Conservation (phyloP, 2,329 filamentous ascomycete genomes). For the Leptographium wingfieldii region DNA sequence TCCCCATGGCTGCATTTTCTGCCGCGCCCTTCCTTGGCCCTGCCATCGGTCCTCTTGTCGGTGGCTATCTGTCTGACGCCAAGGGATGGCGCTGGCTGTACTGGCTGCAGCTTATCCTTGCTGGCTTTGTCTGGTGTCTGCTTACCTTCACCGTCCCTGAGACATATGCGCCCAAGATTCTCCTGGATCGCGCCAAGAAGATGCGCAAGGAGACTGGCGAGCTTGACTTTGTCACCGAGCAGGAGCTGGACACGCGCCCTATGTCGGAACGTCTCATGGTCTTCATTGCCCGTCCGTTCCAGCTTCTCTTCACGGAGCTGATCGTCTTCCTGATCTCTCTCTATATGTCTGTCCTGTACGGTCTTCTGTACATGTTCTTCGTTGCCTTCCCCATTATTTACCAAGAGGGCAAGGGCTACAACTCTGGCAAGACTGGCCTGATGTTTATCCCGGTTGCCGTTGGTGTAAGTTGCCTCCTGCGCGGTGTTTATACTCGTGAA, state of each 20-base stretch:
- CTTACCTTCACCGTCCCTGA: conserved; percentile 85
- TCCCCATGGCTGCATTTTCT: conserved; percentile 77
- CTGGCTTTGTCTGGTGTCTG: conserved; percentile 55
- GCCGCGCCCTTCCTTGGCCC: conserved; percentile 76
- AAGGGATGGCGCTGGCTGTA: conserved; percentile 16
- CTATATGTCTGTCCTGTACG: conserved; percentile 77
- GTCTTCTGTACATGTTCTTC: conserved; percentile 66
- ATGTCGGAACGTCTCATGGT: conserved; percentile 55
- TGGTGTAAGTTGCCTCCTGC: conserved; percentile 25
- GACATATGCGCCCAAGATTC: conserved; percentile 72
- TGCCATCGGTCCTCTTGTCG: conserved; percentile 62
- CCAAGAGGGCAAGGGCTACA: conserved; percentile 67
- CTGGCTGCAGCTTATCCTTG: conserved; percentile 67
- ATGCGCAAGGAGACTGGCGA: conserved; percentile 58
- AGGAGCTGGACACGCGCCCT: conserved; percentile 63
- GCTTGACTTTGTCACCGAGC: conserved; percentile 59
- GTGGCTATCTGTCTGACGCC: conserved; percentile 39
- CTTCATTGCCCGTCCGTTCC: conserved; percentile 72
- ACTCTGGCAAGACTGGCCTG: conserved; percentile 59
- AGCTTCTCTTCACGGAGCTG: conserved; percentile 70
- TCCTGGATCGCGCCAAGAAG: conserved; percentile 57
- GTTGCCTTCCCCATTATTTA: conserved; percentile 60
- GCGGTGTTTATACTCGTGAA: no score
- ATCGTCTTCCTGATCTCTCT: conserved; percentile 75
- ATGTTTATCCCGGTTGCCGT: conserved; percentile 81